These are phyloP conservation scores for Fusarium sp. DNA, from an alignment of 2,329 filamentous ascomycete species.

Conservation along the genomic window DNA sequence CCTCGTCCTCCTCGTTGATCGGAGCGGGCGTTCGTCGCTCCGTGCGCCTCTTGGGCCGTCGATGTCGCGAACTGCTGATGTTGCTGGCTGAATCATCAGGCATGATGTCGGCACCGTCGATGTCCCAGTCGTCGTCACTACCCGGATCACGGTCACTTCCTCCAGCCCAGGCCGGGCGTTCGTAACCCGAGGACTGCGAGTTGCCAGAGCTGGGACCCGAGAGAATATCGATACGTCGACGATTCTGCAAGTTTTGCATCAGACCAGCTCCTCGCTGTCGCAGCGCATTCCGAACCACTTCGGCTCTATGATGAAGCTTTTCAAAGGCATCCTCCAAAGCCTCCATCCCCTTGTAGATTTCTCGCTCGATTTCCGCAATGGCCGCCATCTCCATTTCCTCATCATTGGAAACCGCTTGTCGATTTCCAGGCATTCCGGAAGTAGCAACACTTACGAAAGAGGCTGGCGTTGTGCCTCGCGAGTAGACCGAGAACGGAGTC, in stretches of 20 bases:
- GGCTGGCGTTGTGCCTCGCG: constrained; percentile 65
- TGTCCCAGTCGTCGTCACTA: constrained; percentile 67
- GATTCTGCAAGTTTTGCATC: constrained; percentile 69
- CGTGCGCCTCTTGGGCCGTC: constrained; percentile 71
- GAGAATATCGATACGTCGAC: constrained; percentile 65
- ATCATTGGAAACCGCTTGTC: constrained; percentile 81
- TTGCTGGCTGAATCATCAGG: constrained; percentile 85
- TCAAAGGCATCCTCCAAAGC: constrained; percentile 94
- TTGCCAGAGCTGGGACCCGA: constrained; percentile 58
- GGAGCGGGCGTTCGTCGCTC: constrained; percentile 76
- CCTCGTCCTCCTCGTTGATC: constrained; percentile 77
- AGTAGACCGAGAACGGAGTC: constrained; percentile 61
- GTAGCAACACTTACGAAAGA: constrained; percentile 68
- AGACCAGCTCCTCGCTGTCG: constrained; percentile 85
- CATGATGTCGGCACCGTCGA: constrained; percentile 69
- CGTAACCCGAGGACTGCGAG: constrained; percentile 56
- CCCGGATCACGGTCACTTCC: constrained; percentile 59
- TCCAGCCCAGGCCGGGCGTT: constrained; percentile 51
- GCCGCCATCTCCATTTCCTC: constrained; percentile 93
- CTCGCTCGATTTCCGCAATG: constrained; percentile 88
- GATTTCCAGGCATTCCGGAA: constrained; percentile 53
- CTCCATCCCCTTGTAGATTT: constrained; percentile 96
- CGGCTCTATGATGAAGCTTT: constrained; percentile 84
- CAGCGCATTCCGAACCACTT: constrained; percentile 78
- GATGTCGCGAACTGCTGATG: constrained; percentile 74